Percentiles rank a stretch among this genome's conserved stretches.
Conservation (phyloP, 2,329 filamentous ascomycete genomes). For the Graphium sp. region DNA sequence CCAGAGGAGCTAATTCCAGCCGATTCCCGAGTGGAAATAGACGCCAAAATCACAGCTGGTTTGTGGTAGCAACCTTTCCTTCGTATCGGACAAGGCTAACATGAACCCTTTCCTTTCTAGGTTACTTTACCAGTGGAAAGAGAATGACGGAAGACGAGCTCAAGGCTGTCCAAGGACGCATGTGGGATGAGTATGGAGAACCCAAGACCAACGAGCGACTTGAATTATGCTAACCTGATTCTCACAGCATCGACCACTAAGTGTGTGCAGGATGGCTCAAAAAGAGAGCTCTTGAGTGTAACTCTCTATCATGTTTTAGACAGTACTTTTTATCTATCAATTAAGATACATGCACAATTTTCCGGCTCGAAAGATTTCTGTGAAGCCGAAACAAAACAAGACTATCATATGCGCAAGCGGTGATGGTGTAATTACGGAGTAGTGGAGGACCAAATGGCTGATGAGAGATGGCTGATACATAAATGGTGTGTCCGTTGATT, state of each 20-base stretch:
- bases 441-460: too few relatives aligned
- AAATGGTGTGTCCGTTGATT: too few relatives aligned
- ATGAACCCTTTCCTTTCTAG: slow-evolving; percentile 16
- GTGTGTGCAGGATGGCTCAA: too few relatives aligned
- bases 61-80: slow-evolving; percentile 16
- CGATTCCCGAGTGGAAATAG: slow-evolving; percentile 94
- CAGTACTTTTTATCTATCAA: too few relatives aligned
- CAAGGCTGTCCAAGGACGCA: slow-evolving; percentile 68
- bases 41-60: slow-evolving; percentile 95
- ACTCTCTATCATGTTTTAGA: too few relatives aligned
- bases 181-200: slow-evolving; percentile 40
- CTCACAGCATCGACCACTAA: slow-evolving; percentile 7
- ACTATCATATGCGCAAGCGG: too few relatives aligned
- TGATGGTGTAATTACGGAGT: too few relatives aligned
- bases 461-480: too few relatives aligned
- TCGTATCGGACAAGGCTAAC: slow-evolving; percentile 1
- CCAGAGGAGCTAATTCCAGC: slow-evolving; percentile 87
- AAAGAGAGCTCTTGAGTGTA: too few relatives aligned
- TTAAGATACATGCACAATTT: too few relatives aligned
- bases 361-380: too few relatives aligned
- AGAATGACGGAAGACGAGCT: slow-evolving; percentile 79
- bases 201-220: background rate
- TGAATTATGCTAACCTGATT: background rate
- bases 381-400: too few relatives aligned
- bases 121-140: slow-evolving; percentile 75